Conservation (phyloP, 305 asterid species). For the Fraxinus angustifolia region DNA sequence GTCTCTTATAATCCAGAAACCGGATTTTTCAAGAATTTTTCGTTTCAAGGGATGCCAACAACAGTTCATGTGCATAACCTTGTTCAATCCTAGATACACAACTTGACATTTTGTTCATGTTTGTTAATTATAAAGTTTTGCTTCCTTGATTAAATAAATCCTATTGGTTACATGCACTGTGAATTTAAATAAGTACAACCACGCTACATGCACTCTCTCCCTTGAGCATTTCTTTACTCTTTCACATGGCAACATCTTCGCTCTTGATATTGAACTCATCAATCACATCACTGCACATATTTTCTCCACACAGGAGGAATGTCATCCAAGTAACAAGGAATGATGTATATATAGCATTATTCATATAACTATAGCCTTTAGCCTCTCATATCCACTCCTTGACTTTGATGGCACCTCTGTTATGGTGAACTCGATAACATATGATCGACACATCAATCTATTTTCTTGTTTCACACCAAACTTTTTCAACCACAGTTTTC, state of each 20-base stretch:
- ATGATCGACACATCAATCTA: neutral
- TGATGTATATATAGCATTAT: neutral
- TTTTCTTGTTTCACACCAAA: neutral
- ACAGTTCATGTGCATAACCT: constrained; percentile 40
- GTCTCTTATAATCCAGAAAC: constrained; percentile 26
- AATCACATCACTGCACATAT: neutral
- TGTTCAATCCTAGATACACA: neutral
- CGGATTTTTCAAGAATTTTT: constrained; percentile 15
- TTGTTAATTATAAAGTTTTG: neutral
- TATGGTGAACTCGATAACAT: neutral
- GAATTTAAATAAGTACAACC: neutral
- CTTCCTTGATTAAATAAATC: neutral
- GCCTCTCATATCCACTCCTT: neutral
- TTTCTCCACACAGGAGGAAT: neutral
- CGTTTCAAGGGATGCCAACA: constrained; percentile 36
- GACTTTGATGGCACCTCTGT: neutral
- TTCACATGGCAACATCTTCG: neutral
- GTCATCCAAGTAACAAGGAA: neutral
- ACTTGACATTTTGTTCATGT: neutral
- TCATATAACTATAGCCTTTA: neutral
- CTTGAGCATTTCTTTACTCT: neutral
- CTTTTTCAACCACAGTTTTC: neutral
- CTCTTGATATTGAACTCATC: neutral
- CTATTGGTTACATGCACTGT: neutral
- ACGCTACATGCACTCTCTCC: neutral